Percentiles rank a stretch among this genome's conserved stretches.
Evolutionary conservation across 352 stramenopile species (phyloP).

Genomic region (Phytophthora capsici): DNA sequence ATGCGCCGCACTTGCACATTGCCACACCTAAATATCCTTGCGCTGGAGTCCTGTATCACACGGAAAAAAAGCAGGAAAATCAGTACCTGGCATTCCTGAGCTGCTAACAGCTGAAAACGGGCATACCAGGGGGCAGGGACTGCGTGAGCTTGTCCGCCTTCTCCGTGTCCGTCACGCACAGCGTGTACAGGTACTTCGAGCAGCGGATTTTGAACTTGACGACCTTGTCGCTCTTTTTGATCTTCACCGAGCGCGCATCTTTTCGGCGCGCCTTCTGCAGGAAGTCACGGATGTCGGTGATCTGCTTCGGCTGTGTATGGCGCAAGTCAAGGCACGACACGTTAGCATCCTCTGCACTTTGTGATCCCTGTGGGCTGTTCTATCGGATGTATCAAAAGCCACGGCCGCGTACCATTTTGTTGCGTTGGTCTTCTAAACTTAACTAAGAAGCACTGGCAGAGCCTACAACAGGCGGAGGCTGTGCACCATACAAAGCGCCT

Average conservation of each 20-base stretch:
- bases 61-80: slow-evolving; percentile 3
- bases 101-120: background rate
- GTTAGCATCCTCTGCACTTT: slow-evolving; percentile 9
- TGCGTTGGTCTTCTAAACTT: slow-evolving; percentile 90
- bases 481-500: background rate
- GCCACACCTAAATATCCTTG: slow-evolving; percentile 91
- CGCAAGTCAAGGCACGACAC: slow-evolving; percentile 4
- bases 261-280: slow-evolving; percentile 98
- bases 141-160: slow-evolving; percentile 99
- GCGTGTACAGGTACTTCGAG: slow-evolving; percentile 99
- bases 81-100: background rate
- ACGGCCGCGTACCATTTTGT: slow-evolving; percentile 73
- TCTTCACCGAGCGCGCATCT: slow-evolving; percentile 99
- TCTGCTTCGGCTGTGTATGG: slow-evolving; percentile 94
- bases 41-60: slow-evolving; percentile 81
- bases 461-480: slow-evolving; percentile 21
- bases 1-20: slow-evolving; percentile 61
- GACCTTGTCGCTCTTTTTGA: slow-evolving; percentile 97
- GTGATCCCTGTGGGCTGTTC: background rate
- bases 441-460: slow-evolving; percentile 65
- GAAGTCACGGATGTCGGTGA: slow-evolving; percentile 99
- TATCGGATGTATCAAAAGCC: background rate
- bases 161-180: slow-evolving; percentile 97
- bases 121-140: slow-evolving; percentile 96
- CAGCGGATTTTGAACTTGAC: slow-evolving; percentile 99